phyloP scores from a whole-genome alignment of 2,329 filamentous ascomycete genomes.

The Claviceps sp. region DNA sequence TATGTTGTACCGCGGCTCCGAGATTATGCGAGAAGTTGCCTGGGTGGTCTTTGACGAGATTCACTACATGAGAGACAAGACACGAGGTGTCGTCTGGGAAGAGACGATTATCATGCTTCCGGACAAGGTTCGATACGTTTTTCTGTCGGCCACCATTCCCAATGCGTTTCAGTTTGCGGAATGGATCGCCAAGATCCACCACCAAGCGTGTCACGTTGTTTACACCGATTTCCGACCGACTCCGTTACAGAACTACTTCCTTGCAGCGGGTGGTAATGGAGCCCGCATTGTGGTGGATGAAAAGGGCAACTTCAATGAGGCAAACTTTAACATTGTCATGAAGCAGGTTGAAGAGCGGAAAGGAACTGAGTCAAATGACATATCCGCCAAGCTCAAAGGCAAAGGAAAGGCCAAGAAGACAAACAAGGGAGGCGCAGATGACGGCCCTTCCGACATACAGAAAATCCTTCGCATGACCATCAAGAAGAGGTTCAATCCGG shows the following conservation, averaged over 20 bases:
- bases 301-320: slow-evolving; percentile 88
- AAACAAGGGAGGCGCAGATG: slow-evolving; percentile 72
- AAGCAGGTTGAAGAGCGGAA: slow-evolving; percentile 75
- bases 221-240: slow-evolving; percentile 98
- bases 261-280: slow-evolving; percentile 81
- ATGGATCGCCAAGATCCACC: slow-evolving; percentile 97
- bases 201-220: slow-evolving; percentile 95
- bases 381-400: slow-evolving; percentile 67
- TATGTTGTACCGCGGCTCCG: slow-evolving; percentile 94
- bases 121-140: slow-evolving; percentile 98
- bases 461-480: slow-evolving; percentile 99
- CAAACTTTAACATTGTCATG: slow-evolving; percentile 98
- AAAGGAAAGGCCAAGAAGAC: slow-evolving; percentile 85
- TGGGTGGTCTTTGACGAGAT: slow-evolving; percentile 99
- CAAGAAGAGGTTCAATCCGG: slow-evolving; percentile 91
- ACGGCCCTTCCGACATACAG: slow-evolving; percentile 71
- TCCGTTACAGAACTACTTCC: slow-evolving; percentile 94
- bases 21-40: slow-evolving; percentile 98
- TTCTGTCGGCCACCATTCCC: slow-evolving; percentile 93
- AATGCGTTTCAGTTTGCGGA: slow-evolving; percentile 99
- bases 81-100: slow-evolving; percentile 94
- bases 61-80: slow-evolving; percentile 93
- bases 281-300: slow-evolving; percentile 94
- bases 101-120: slow-evolving; percentile 96
- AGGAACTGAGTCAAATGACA: slow-evolving; percentile 69